Evolutionary conservation across 176 grass and related monocot genomes (phyloP), one percentile per base, ranked within the genome.

Genomic region (Chloris gayana): DNA sequence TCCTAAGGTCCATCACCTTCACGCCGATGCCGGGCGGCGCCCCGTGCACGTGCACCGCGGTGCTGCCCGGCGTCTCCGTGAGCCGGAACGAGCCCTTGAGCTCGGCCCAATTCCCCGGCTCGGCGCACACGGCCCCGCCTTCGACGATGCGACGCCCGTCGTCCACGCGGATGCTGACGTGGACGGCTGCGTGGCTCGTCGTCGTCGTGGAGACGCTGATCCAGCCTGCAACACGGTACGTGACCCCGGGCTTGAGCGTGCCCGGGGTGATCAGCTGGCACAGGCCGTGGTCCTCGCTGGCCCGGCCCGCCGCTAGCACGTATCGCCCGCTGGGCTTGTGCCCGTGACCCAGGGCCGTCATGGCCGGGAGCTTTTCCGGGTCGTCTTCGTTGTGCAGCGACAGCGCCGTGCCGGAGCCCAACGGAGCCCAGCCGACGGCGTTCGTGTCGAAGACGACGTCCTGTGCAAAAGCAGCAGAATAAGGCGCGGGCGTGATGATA

Each of bases 361-460:
- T 2, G 0, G 58, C 25, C 1, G 58, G 58, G 12, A 62, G 25
- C 58, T 3, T 33, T 4, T 11, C 10, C 19, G 41, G 4, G 6
- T 54, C 50, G 31, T 61, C 65, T 38, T 84, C 83, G 34, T 38
- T 33, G 14, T 35, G 57, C 11, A 84, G 37, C 67, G 73, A 80
- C 41, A 94, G 83, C 39, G 41, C 19, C 6, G 79, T 91, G 51
- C 80, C 7, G 7, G 76, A 9, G 18, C 88, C 88, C 13, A 84
- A 59, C 15, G 86, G 80, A 14, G 65, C 84, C 83, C 83, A 94
- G 9, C 83, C 45, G 46, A 18, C 14, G 49, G 41, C 41, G 41
- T 44, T 44, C 41, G 41, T 44, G 41, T 44, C 41, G 41, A 44
- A 44, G 41, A 44, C 41, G 1, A 44, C 41, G 41, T 44, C 41